A percentile compares a stretch with the other conserved stretches of the same genome.
phyloP scores from a whole-genome alignment of 2,329 filamentous ascomycete species.

The Aureobasidium musti region DNA sequence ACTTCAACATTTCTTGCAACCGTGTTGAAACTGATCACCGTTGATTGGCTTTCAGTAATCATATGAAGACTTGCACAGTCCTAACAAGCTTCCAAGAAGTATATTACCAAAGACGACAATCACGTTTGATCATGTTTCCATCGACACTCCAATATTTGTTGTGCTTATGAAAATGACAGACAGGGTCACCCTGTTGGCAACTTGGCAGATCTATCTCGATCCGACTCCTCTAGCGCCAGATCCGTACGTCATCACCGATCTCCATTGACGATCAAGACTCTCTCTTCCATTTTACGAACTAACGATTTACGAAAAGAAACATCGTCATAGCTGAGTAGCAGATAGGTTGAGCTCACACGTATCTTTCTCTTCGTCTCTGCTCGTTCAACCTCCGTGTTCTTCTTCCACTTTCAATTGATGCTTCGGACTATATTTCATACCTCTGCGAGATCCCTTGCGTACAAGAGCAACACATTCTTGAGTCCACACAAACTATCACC shows the following conservation, averaged over 20 bases:
- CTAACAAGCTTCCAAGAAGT: too few species aligned
- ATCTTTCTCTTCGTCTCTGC: background rate
- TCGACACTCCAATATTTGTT: background rate
- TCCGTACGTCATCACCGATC: slow-evolving; percentile 24
- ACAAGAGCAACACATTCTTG: background rate
- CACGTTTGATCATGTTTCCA: background rate
- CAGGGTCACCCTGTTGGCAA: slow-evolving; percentile 3
- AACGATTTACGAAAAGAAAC: slow-evolving; percentile 4
- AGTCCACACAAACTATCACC: background rate
- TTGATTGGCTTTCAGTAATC: too few species aligned
- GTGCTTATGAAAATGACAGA: background rate
- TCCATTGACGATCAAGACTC: slow-evolving; percentile 13
- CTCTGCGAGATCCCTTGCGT: slow-evolving; percentile 24
- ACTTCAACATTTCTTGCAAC: too few species aligned
- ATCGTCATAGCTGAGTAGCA: slow-evolving; percentile 20
- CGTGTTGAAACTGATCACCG: too few species aligned
- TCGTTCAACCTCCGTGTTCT: background rate
- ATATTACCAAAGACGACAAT: too few species aligned
- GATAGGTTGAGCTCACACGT: slow-evolving; percentile 14
- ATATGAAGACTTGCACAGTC: too few species aligned
- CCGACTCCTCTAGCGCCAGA: slow-evolving; percentile 3
- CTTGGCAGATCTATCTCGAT: slow-evolving; percentile 2
- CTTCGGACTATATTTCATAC: slow-evolving; percentile 15
- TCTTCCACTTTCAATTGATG: slow-evolving; percentile 1
- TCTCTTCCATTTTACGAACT: slow-evolving; percentile 2